Evolutionary conservation across 2,329 filamentous ascomycete species (phyloP), one percentile per base, ranked within the genome.

Genomic region (Phaeosphaeriaceae sp.): DNA sequence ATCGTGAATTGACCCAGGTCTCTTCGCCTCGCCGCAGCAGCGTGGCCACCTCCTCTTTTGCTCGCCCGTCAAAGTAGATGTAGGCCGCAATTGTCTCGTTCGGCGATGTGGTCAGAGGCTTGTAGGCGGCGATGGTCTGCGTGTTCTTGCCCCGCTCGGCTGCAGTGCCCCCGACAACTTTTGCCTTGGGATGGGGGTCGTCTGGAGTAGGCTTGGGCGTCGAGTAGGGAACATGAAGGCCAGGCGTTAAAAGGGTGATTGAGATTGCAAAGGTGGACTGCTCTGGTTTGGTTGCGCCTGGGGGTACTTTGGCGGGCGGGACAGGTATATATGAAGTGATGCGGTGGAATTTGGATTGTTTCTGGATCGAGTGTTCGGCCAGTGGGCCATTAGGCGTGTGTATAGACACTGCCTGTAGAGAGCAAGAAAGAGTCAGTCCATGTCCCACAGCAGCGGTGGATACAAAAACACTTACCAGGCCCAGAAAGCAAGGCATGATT

Each of bases 81-180:
- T 99, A 99, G 30, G 93, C 94, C 26, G 94, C 94, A 64, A 99
- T 93, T 12, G 94, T 99, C 77, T 99, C 94, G 74, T 97, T 96
- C 48, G 91, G 88, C 26, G 90, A 96, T 53, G 89, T 87, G 16
- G 94, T 97, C 77, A 97, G 86, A 44, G 94, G 90, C 56, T 93
- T 88, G 76, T 99, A 99, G 1, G 93, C 91, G 46, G 83, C 86
- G 54, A 97, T 81, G 30, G 85, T 80, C 33, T 84, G 74, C 46
- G 72, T 71, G 61, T 80, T 80, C 58, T 79, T 81, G 45, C 81
- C 81, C 58, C 81, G 76, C 56, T 82, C 79, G 46, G 54, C 50
- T 21, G 74, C 72, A 51, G 77, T 74, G 54, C 85, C 85, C 26
- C 88, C 90, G 28, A 96, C 92, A 50, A 88, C 83, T 71, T 93